Evolutionary conservation across 208 protist species (phyloP), one percentile per base, ranked within the genome.

Genomic region (Naegleria fowleri): DNA sequence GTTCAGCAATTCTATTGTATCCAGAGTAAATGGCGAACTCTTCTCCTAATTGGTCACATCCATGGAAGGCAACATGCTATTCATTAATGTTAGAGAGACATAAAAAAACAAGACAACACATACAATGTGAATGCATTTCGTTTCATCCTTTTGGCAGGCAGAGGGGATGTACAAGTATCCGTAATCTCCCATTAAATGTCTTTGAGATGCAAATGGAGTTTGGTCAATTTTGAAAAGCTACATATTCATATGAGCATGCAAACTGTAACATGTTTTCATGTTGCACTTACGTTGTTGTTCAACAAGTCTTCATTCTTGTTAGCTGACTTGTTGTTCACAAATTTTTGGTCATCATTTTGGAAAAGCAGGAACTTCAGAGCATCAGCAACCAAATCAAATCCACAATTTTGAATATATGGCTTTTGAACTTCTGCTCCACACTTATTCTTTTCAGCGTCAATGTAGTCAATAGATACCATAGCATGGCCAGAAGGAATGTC

Each of bases 11-110:
- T 59, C 90, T 59, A 87, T 94, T 94, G 39, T 87, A 67, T 19
- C 92, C 93, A 22, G 84, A 85, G 59, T 94, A 4, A 0, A 29
- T 0, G 4, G 91, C 91, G 55, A 92, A 94, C 39, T 48, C 29
- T 22, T 29, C 51, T 25, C 79, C 88, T 19, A 93, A 67, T 90
- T 94, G 92, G 13, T 88, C 19, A 91, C 93, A 94, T n/a, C 93
- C 93, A 91, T 94, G 93, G 84, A 94, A 92, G 16, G 15, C 43
- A 9, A 94, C 85, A 43, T 93, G 92, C 55, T 67, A 67, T 67
- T 29, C 4, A 29, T 15, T 29, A 67, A 22, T 67, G 22, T 29
- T n/a, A n/a, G n/a, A n/a, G n/a, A n/a, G n/a, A n/a, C n/a, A n/a
- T n/a, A n/a, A n/a, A n/a, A n/a, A n/a, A n/a, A n/a, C n/a, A n/a